Evolutionary conservation across 192 early-diverging fungal genomes (phyloP), one percentile per base, ranked within the genome.

Genomic region (Podila minutissima): DNA sequence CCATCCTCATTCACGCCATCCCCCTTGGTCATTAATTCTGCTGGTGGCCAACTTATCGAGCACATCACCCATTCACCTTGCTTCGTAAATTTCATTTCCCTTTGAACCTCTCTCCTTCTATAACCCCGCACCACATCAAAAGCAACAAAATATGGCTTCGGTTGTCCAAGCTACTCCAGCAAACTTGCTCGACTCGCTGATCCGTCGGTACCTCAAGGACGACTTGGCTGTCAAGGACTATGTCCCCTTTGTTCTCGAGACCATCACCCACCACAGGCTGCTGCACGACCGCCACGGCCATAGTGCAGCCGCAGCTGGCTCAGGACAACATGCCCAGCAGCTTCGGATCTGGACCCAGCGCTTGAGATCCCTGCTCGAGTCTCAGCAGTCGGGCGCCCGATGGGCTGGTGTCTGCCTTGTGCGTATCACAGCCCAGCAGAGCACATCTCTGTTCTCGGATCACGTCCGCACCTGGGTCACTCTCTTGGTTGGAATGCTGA

Each of bases 261-360:
- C 83, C 8, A 72, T 90, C 58, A 67, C 74, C 6, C 66, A 78
- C 35, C 75, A 86, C 60, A 77, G 79, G 10, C 63, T 86, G 11
- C 48, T 90, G 28, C 69, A 69, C n/a, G 81, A 82, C 26, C 59
- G 70, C 6, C 37, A 82, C 11, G 63, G 74, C 35, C 62, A 65
- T 32, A 31, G 61, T 7, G 64, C 24, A 2, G 59, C 74, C 8
- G 57, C 69, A 58, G 12, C 64, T 9, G 38, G 51, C 19, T 5
- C 58, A 20, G 69, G 63, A 15, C 62, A 83, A 15, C 69, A 76
- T 12, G 58, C 82, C 13, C 49, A 53, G 8, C 71, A 74, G 24
- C 78, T 74, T 26, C 85, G 83, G 49, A 90, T 89, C 64, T 90
- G 89, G 89, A 72, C 74, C 20, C 81, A 83, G 66, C 83, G 89